Evolutionary conservation across 371 early-diverging fungal genomes (phyloP).

Genomic region (Syncephalastrum contaminatum): DNA sequence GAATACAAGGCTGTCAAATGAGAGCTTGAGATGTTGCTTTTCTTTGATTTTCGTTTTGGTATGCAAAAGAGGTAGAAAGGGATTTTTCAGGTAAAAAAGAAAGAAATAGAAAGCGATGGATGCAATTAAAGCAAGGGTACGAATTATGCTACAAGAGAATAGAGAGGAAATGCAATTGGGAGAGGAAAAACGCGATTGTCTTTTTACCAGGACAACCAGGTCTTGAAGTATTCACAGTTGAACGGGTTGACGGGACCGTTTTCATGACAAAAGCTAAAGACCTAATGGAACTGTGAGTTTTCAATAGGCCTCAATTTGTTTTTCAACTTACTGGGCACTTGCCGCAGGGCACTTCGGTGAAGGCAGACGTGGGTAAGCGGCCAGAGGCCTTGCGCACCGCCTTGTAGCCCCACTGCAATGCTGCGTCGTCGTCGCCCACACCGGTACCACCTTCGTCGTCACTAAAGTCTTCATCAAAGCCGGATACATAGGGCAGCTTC

Average conservation of each 20-base stretch:
- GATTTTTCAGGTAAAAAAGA: too few relatives aligned
- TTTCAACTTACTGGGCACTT: constrained; percentile 64
- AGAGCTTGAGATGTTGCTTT: too few relatives aligned
- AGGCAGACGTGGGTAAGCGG: constrained; percentile 50
- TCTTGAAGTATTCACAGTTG: constrained; percentile 74
- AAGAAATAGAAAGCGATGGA: too few relatives aligned
- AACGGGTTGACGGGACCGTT: constrained; percentile 75
- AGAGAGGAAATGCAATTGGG: too few relatives aligned
- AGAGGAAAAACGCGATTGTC: too few relatives aligned
- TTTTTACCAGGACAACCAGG: constrained; percentile 66
- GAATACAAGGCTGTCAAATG: too few relatives aligned
- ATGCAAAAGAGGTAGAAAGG: too few relatives aligned
- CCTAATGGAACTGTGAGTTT: background rate
- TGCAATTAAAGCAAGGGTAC: too few relatives aligned
- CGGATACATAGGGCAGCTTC: constrained; percentile 50
- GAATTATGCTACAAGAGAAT: too few relatives aligned
- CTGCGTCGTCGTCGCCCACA: constrained; percentile 24
- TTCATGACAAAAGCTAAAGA: constrained; percentile 65
- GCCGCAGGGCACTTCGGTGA: constrained; percentile 85
- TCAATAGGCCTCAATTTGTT: background rate
- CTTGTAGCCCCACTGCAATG: constrained; percentile 73
- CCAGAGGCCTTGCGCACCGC: constrained; percentile 54
- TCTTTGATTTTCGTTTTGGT: too few relatives aligned
- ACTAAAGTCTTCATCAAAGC: constrained; percentile 47
- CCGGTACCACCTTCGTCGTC: constrained; percentile 53